These are phyloP conservation scores for Acer yangbiense DNA, from an alignment of 345 rosid genomes.

Conservation along the genomic window DNA sequence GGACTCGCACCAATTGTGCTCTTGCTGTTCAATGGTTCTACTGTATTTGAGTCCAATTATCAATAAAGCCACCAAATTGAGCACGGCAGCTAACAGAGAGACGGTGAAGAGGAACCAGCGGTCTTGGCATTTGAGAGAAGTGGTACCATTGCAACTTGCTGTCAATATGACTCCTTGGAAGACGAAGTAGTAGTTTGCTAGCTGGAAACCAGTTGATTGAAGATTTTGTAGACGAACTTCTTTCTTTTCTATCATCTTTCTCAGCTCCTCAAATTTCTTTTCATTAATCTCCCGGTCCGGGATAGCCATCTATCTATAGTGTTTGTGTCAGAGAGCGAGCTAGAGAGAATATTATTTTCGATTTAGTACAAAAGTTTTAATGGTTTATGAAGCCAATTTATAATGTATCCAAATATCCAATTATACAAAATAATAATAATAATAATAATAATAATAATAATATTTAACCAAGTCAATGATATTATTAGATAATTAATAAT, in stretches of 20 bases:
- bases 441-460: too few relatives aligned
- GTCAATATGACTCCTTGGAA: slow-evolving; percentile 2
- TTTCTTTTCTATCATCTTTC: too few relatives aligned
- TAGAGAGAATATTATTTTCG: too few relatives aligned
- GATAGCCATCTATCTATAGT: too few relatives aligned
- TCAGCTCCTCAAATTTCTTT: background rate
- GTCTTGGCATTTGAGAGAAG: slow-evolving; percentile 6
- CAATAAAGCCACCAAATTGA: slow-evolving; percentile 1
- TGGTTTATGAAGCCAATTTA: too few relatives aligned
- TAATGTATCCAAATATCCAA: too few relatives aligned
- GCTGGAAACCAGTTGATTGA: slow-evolving; percentile 1
- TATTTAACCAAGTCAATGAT: too few relatives aligned
- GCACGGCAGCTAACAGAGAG: background rate
- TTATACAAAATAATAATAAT: too few relatives aligned
- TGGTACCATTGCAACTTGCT: background rate
- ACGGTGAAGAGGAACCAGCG: slow-evolving; percentile 1
- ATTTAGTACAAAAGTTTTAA: too few relatives aligned
- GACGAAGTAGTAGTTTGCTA: background rate
- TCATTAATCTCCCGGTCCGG: background rate
- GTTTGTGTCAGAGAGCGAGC: too few relatives aligned
- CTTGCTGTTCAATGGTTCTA: background rate
- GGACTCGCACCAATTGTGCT: background rate
- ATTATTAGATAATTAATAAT: too few relatives aligned
- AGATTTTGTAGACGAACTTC: background rate
- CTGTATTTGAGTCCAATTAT: background rate